Base-by-base conservation (phyloP, 1,284 basidiomycete genomes). In the Cryptococcus sp. region DNA sequence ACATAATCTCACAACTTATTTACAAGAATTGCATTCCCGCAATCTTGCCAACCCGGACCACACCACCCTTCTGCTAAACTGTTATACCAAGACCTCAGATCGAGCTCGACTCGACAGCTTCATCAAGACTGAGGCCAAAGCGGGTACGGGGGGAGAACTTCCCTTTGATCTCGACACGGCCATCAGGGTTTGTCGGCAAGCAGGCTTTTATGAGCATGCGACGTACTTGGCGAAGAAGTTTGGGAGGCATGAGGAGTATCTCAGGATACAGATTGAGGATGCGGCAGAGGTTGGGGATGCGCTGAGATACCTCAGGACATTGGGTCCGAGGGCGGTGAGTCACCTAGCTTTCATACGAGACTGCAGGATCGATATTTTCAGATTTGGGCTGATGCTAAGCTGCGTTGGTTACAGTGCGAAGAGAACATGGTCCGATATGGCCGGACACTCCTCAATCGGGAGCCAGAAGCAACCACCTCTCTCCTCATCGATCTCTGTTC, bases 121-220 rank as follows among this genome's bases (percentile, higher is more conserved):
- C 78, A 91, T 98, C 81, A 91, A 90, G 76, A 87, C 90, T 1
- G 90, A 92, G 72, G 86, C 88, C 2, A 72, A 80, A 25, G 57
- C 71, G 25, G 78, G 81, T 15, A 60, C 81, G 78, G 63, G 81
- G 79, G 39, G 76, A 10, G 91, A 91, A 69, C 84, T 95, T 1
- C 93, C 93, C 0, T 99, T 99, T 70, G 96, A 99, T 72, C 84
- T 99, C 38, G 93, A 95, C 59, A 98, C 95, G 0, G 96, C 93
- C 0, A 97, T 99, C 61, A 84, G 92, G 0, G 95, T 99, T 11
- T 98, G 94, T 74, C 84, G 95, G 20, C 95, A 98, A 76, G 95
- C 93, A 0, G 92, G 93, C 0, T 99, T 96, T 78, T 96, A 90
- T 70, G 88, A 91, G 52, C 95, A 99, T 72, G 96, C 96, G 0